phyloP scores from a whole-genome alignment of 78 protist genomes.

The Salpingoeca rosetta region DNA sequence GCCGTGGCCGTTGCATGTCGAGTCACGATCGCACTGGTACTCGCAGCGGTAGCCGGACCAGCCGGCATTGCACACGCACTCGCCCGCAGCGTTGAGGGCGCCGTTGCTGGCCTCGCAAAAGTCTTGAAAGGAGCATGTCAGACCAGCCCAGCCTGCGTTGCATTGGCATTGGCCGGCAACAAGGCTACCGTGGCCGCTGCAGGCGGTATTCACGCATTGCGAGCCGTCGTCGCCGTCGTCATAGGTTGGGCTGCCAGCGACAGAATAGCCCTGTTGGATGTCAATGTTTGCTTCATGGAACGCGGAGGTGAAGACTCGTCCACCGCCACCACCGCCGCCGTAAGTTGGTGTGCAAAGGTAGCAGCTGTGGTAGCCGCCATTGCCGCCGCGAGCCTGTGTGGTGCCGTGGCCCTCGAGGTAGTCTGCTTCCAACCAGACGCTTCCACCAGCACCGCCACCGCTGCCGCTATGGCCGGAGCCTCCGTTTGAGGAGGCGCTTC shows the following conservation, averaged over 20 bases:
- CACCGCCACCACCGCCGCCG: not conserved
- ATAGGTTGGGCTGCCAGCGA: not conserved
- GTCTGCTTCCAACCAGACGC: not conserved
- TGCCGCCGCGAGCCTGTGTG: not conserved
- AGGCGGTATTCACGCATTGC: not conserved
- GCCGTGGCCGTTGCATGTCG: not conserved
- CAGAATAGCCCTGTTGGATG: too few species aligned
- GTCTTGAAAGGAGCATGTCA: not conserved
- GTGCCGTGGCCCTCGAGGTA: not conserved
- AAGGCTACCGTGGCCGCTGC: not conserved
- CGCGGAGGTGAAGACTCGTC: too few species aligned
- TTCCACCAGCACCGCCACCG: not conserved
- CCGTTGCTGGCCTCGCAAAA: not conserved
- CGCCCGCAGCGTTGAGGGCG: not conserved
- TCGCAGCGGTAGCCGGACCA: not conserved
- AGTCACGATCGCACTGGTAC: not conserved
- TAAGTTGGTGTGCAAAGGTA: not conserved
- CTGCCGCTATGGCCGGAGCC: too few species aligned
- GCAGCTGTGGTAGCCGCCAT: not conserved
- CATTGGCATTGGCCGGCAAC: not conserved
- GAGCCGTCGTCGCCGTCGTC: not conserved
- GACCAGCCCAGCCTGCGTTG: not conserved
- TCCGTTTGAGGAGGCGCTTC: too few species aligned
- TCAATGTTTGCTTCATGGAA: too few species aligned
- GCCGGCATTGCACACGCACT: not conserved